Base-by-base conservation (phyloP, 768 basidiomycete genomes). In the Boletellus emodensis region DNA sequence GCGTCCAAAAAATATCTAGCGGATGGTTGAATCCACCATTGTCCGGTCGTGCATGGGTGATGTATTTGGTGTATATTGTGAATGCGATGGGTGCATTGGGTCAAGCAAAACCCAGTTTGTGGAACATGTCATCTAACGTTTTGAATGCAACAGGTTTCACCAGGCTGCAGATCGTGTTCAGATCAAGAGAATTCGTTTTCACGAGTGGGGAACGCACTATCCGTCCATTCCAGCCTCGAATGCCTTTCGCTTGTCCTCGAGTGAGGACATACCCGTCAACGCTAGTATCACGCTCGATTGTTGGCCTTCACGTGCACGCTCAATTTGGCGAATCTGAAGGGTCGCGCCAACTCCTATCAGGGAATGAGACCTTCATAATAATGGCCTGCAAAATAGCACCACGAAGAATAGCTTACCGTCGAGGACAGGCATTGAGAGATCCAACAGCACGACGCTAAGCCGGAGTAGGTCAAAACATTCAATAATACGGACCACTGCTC, bases 71-170 rank as follows among this genome's bases (percentile, higher is more conserved):
- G 35, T 38, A 38, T 40, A 45, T 42, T 46, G 43, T 49, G 18
- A 37, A 51, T 63, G 55, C 46, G 34, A 38, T 52, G 41, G 17
- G 36, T 41, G 36, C 32, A 32, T 17, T 20, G 50, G 30, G 44
- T 75, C 61, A 77, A 57, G 72, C 61, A 13, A 77, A 65, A 20
- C 87, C 85, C 38, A 91, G 73, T 67, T 81, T 85, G 48, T 77
- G 77, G 63, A 92, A 90, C 81, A 89, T 88, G 57, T 84, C 81
- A 49, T 94, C 87, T 17, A 97, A 70, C 14, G 85, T 92, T 62
- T 87, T 91, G 72, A 97, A 89, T n/a, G 90, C 89, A 17, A 97
- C 92, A 11, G 94, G 94, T 68, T 97, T 97, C 50, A 96, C 90
- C 17, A 95, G 79, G 61, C 93, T 94, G 54, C 0, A 54, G 39